A percentile compares a stretch with the other conserved stretches of the same genome.
Evolutionary conservation across 2,329 filamentous ascomycete genomes (phyloP).

Genomic region (Neonectria faginata): DNA sequence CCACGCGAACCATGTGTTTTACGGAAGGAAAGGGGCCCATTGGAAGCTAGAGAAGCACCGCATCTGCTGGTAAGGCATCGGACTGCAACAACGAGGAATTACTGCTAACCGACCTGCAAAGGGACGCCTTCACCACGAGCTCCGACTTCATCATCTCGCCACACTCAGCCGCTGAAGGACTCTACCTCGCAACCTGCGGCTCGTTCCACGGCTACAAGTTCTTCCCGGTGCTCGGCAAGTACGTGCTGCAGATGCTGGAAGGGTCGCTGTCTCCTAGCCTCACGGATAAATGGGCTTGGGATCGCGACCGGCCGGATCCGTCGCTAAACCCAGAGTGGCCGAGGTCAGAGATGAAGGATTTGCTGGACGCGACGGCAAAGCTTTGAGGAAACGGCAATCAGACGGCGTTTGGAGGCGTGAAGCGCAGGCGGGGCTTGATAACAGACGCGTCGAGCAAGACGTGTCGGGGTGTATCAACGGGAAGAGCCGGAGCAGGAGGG

Average conservation of each 20-base stretch:
- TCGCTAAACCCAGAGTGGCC: constrained; percentile 67
- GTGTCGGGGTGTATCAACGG: too few relatives aligned
- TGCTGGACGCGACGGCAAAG: constrained; percentile 50
- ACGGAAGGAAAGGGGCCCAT: constrained; percentile 64
- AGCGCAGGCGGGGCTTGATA: neutral
- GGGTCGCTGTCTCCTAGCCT: constrained; percentile 58
- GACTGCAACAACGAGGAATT: too few relatives aligned
- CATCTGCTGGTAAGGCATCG: constrained; percentile 70
- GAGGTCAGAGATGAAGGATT: constrained; percentile 66
- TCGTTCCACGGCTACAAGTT: constrained; percentile 78
- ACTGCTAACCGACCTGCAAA: constrained; percentile 47
- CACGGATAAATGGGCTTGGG: constrained; percentile 66
- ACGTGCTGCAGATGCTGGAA: constrained; percentile 68
- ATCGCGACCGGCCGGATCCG: constrained; percentile 67
- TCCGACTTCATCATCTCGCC: constrained; percentile 73
- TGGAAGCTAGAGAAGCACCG: constrained; percentile 73
- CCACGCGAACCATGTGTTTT: constrained; percentile 68
- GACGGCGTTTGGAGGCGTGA: neutral
- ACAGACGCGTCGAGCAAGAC: too few relatives aligned
- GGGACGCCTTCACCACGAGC: constrained; percentile 74
- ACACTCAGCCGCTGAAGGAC: constrained; percentile 60
- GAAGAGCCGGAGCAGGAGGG: too few relatives aligned
- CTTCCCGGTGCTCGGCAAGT: constrained; percentile 72
- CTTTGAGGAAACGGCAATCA: neutral
- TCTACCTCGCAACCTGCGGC: constrained; percentile 73